Base-by-base conservation (phyloP, 1,284 basidiomycete genomes). In the Melampsora larici-populina region DNA sequence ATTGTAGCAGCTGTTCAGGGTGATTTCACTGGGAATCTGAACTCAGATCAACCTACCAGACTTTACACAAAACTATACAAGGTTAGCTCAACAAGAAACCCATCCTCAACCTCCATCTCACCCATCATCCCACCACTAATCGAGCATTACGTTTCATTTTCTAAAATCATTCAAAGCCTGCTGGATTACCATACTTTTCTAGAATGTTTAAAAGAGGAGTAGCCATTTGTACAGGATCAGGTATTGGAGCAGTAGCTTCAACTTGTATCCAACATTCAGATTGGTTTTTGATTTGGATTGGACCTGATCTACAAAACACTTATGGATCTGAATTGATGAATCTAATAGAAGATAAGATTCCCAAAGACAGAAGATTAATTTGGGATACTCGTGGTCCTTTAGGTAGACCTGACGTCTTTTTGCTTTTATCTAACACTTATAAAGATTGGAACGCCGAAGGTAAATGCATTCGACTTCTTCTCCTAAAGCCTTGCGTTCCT, bases 111-210 rank as follows among this genome's bases (percentile, higher is more conserved):
- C n/a, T n/a, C n/a, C n/a, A n/a, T n/a, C n/a, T n/a, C n/a, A n/a
- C n/a, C n/a, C n/a, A n/a, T n/a, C n/a, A n/a, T n/a, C n/a, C n/a
- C n/a, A n/a, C n/a, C n/a, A n/a, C n/a, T 58, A 13, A 43, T 9
- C 40, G 1, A 58, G 1, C 18, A 4, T 64, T 79, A 15, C 15
- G 1, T 24, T n/a, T n/a, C n/a, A n/a, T n/a, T n/a, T n/a, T n/a
- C n/a, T n/a, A n/a, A n/a, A n/a, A n/a, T n/a, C 77, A 83, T 73
- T 21, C 2, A 60, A 79, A 90, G 89, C 88, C 91, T 80, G 90
- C 90, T n/a, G 91, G 90, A 79, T 89, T 92, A 60, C 91, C 90
- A 33, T 90, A 92, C 82, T 90, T 90, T 0, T 91, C 90, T 7
- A 87, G 85, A 0, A 81, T 92, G 21, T 92, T 92, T 84, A 89